A percentile compares a stretch with the other conserved stretches of the same genome.
These are phyloP conservation scores for Talaromyces sp. DNA, from an alignment of 2,329 filamentous ascomycete genomes.

Conservation along the genomic window DNA sequence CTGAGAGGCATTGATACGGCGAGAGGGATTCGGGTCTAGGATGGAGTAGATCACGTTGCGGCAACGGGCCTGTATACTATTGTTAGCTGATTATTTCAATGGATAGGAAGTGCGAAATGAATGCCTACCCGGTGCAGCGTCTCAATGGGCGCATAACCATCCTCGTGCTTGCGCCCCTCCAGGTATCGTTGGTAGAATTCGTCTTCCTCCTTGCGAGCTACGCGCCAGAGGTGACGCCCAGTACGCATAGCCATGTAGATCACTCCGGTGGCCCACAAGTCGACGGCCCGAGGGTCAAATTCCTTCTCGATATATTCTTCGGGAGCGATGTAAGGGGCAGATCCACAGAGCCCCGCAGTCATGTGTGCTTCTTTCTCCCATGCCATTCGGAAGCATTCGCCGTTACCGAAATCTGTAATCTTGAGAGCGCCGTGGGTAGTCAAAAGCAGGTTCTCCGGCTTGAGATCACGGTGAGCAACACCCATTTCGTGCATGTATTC, in stretches of 20 bases:
- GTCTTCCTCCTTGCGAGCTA: slow-evolving; percentile 96
- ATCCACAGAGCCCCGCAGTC: slow-evolving; percentile 95
- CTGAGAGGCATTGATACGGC: slow-evolving; percentile 93
- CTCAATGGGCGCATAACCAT: slow-evolving; percentile 95
- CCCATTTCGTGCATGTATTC: slow-evolving; percentile 99
- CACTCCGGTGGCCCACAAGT: slow-evolving; percentile 97
- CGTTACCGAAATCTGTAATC: slow-evolving; percentile 98
- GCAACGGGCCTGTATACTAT: slow-evolving; percentile 87
- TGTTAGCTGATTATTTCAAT: slow-evolving; percentile 1
- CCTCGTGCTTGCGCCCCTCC: slow-evolving; percentile 88
- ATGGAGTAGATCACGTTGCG: slow-evolving; percentile 99
- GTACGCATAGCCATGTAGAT: slow-evolving; percentile 99
- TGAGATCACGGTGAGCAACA: slow-evolving; percentile 93
- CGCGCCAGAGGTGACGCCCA: slow-evolving; percentile 90
- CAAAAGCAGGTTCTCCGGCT: slow-evolving; percentile 92
- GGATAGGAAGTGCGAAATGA: neutral
- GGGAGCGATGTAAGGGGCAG: slow-evolving; percentile 94
- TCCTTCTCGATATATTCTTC: slow-evolving; percentile 96
- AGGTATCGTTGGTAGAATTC: slow-evolving; percentile 96
- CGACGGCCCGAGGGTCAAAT: slow-evolving; percentile 95
- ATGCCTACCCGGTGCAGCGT: slow-evolving; percentile 84
- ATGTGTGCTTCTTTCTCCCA: slow-evolving; percentile 99
- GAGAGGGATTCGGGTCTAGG: slow-evolving; percentile 87
- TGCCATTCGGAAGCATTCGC: slow-evolving; percentile 98
- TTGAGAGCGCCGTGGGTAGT: slow-evolving; percentile 92